A percentile compares a stretch with the other conserved stretches of the same genome.
phyloP scores from a whole-genome alignment of 345 rosid species.

The Raphanus raphanistrum region DNA sequence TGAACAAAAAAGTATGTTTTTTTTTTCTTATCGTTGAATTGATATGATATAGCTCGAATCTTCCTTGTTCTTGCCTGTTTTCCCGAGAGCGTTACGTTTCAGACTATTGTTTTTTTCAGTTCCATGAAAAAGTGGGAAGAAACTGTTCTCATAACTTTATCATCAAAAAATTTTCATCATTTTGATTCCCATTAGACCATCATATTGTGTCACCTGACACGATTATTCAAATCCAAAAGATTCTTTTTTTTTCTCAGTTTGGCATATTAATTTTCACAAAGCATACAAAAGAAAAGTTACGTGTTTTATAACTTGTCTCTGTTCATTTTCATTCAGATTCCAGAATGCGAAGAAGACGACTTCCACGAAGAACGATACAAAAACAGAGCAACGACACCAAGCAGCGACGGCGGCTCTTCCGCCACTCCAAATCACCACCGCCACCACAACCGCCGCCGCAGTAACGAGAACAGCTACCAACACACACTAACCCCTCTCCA shows the following conservation, averaged over 20 bases:
- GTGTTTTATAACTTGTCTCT: neutral
- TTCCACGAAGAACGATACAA: constrained; percentile 34
- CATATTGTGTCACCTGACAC: neutral
- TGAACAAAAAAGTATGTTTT: neutral
- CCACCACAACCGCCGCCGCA: constrained; percentile 43
- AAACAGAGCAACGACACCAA: constrained; percentile 42
- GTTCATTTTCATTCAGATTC: constrained; percentile 54
- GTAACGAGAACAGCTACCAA: constrained; percentile 46
- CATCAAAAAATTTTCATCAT: constrained; percentile 17
- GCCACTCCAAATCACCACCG: constrained; percentile 42
- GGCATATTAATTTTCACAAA: neutral
- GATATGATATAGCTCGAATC: neutral
- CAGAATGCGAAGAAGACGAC: constrained; percentile 68
- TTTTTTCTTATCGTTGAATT: neutral
- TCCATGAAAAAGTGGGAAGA: neutral
- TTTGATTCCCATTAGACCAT: constrained; percentile 28
- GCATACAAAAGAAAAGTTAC: neutral
- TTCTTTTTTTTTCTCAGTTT: constrained; percentile 2
- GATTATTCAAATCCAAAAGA: neutral
- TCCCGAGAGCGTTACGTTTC: neutral
- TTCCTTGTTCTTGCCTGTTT: neutral
- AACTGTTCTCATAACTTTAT: constrained; percentile 10
- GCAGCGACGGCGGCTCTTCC: constrained; percentile 42
- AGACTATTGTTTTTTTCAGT: neutral
- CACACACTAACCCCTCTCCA: constrained; percentile 69